Conservation (phyloP, 2,329 filamentous ascomycete genomes). For the Colletotrichum phormii region DNA sequence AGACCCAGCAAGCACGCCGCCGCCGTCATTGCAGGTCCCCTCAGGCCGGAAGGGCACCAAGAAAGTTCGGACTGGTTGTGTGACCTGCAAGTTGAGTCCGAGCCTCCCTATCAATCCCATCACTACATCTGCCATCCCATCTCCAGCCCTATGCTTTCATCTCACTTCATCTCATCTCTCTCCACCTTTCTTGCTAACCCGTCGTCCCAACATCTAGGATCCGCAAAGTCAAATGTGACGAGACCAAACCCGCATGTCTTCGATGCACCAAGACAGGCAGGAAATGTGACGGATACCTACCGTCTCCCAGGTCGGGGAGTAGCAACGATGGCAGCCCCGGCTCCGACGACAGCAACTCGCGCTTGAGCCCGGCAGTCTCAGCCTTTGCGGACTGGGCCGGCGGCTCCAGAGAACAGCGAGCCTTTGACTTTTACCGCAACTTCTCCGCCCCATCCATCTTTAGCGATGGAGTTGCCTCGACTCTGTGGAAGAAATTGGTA, state of each 20-base stretch:
- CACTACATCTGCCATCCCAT: not conserved
- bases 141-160: not conserved
- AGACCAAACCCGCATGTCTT: slow-evolving; percentile 63
- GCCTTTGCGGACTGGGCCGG: slow-evolving; percentile 19
- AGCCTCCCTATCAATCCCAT: not conserved
- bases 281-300: slow-evolving; percentile 66
- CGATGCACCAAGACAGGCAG: slow-evolving; percentile 67
- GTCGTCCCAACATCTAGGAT: slow-evolving; percentile 50
- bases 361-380: slow-evolving; percentile 14
- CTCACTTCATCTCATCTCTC: not conserved
- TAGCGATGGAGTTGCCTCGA: slow-evolving; percentile 51
- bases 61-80: slow-evolving; percentile 62
- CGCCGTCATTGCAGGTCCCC: slow-evolving; percentile 13
- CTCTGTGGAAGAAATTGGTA: slow-evolving; percentile 58
- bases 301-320: slow-evolving; percentile 40
- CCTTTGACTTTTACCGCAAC: slow-evolving; percentile 49
- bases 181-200: not conserved
- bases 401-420: slow-evolving; percentile 38
- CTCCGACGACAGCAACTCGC: slow-evolving; percentile 33
- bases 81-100: slow-evolving; percentile 65
- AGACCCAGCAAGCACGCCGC: slow-evolving; percentile 6
- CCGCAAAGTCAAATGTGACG: slow-evolving; percentile 68
- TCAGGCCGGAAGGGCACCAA: slow-evolving; percentile 54
- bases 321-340: slow-evolving; percentile 23
- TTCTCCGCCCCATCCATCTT: slow-evolving; percentile 52